Conservation (phyloP, 2,329 filamentous ascomycete genomes). For the Drechslera avenae region DNA sequence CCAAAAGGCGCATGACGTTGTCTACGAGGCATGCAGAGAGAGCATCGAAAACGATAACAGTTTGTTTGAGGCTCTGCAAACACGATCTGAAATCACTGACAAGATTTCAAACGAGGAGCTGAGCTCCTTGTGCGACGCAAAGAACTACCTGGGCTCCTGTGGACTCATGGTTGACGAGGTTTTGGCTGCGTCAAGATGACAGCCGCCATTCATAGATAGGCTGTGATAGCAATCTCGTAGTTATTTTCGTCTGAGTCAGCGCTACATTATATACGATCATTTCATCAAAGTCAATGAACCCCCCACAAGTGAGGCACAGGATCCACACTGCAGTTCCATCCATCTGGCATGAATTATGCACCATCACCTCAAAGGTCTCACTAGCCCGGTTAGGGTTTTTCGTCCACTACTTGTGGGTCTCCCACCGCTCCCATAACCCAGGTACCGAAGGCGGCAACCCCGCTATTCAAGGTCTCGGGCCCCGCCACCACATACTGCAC, state of each 20-base stretch:
- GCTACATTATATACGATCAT: neutral
- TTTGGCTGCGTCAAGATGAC: constrained; percentile 36
- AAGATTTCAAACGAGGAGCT: constrained; percentile 56
- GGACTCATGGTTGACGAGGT: constrained; percentile 46
- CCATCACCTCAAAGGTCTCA: constrained; percentile 18
- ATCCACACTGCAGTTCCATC: constrained; percentile 8
- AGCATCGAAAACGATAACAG: constrained; percentile 54
- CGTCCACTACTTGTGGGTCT: constrained; percentile 22
- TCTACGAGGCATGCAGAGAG: constrained; percentile 60
- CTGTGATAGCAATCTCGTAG: neutral
- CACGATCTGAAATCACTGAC: constrained; percentile 49
- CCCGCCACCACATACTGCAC: constrained; percentile 43
- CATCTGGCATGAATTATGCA: constrained; percentile 3
- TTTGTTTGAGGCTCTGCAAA: constrained; percentile 52
- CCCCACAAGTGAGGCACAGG: constrained; percentile 19
- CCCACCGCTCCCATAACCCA: constrained; percentile 19
- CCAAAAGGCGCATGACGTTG: constrained; percentile 60
- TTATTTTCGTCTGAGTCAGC: constrained; percentile 16
- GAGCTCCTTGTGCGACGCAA: constrained; percentile 60
- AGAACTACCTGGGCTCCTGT: constrained; percentile 52
- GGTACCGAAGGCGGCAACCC: constrained; percentile 28
- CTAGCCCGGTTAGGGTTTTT: constrained; percentile 24
- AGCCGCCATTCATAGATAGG: neutral
- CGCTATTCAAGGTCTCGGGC: constrained; percentile 30
- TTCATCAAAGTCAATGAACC: constrained; percentile 1